Evolutionary conservation across 495 filamentous ascomycete species (phyloP), one percentile per base, ranked within the genome.

Genomic region (Lophiotrema nucula): DNA sequence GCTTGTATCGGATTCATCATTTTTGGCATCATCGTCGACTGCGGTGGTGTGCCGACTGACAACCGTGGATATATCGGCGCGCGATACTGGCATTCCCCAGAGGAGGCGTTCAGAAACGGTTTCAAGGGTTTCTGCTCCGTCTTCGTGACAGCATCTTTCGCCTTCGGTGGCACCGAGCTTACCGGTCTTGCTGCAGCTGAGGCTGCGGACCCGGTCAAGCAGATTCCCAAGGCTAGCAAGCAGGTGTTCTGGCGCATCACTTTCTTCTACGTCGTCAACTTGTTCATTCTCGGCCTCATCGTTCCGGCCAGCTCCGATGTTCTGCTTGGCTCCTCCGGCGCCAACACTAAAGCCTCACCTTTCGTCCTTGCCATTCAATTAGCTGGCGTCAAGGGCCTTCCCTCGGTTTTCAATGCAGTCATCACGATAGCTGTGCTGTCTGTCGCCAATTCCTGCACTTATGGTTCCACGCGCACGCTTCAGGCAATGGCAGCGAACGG

Each of bases 211-310:
- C 76, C 76, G 21, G 67, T 66, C 26, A 72, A 73, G 50, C 16
- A 62, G 21, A 53, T 66, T 24, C 63, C 63, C 4, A 58, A 56
- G 48, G 63, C 64, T 6, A 56, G 53, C 8, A 67, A 60, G 52
- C 59, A 63, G 25, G 60, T 67, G 3, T 64, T 63, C 39, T 63
- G 58, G 64, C 58, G 64, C 13, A 66, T 91, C 64, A 74, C 84
- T 35, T 70, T 81, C 60, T 90, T 93, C 70, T 93, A 91, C 66
- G 77, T 93, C 47, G 70, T 90, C 8, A 81, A 79, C 45, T 81
- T 90, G 35, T 81, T 88, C 64, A 83, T 92, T 53, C 77, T 93
- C 56, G 87, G 87, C 23, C 75, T 93, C 28, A 79, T 90, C 18
- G 76, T 93, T n/a, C 77, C 79, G 15, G 76, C 75, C 46, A 70